A percentile compares a stretch with the other conserved stretches of the same genome.
These are phyloP conservation scores for Crucibulum laeve DNA, from an alignment of 768 basidiomycete species.

Conservation along the genomic window DNA sequence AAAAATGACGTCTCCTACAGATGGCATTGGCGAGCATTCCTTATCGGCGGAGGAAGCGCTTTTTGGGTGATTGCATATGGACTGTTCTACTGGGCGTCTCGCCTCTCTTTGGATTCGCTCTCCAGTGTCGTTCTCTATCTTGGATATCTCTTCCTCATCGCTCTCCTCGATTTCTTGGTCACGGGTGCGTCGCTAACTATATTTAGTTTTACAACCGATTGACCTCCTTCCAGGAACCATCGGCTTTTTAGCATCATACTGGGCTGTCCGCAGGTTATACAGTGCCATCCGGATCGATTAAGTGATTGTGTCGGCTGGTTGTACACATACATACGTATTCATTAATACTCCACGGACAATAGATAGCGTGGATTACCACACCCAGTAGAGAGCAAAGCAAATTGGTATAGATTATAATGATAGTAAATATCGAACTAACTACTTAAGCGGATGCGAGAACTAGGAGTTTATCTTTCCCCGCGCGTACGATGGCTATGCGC, in stretches of 20 bases:
- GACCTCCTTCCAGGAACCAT: slow-evolving; percentile 63
- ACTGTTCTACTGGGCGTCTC: slow-evolving; percentile 81
- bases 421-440: not conserved
- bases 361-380: not conserved
- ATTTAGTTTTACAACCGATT: slow-evolving; percentile 2
- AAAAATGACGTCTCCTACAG: no score
- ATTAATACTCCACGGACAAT: not conserved
- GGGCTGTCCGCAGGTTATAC: slow-evolving; percentile 85
- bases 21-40: slow-evolving; percentile 96
- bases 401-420: no score
- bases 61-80: slow-evolving; percentile 91
- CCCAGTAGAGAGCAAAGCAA: no score
- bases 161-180: slow-evolving; percentile 81
- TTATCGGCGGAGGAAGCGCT: slow-evolving; percentile 88
- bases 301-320: slow-evolving; percentile 1
- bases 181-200: slow-evolving; percentile 51
- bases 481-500: slow-evolving; percentile 60
- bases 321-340: not conserved
- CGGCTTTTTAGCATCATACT: slow-evolving; percentile 88
- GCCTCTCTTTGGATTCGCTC: slow-evolving; percentile 80
- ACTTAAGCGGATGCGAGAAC: slow-evolving; percentile 16
- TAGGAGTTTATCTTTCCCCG: slow-evolving; percentile 71
- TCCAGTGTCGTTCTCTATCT: slow-evolving; percentile 82
- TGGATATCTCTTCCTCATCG: slow-evolving; percentile 84
- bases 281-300: slow-evolving; percentile 76